These are phyloP conservation scores for Phaseolus lunatus DNA, from an alignment of 306 rosid genomes.

Conservation along the genomic window DNA sequence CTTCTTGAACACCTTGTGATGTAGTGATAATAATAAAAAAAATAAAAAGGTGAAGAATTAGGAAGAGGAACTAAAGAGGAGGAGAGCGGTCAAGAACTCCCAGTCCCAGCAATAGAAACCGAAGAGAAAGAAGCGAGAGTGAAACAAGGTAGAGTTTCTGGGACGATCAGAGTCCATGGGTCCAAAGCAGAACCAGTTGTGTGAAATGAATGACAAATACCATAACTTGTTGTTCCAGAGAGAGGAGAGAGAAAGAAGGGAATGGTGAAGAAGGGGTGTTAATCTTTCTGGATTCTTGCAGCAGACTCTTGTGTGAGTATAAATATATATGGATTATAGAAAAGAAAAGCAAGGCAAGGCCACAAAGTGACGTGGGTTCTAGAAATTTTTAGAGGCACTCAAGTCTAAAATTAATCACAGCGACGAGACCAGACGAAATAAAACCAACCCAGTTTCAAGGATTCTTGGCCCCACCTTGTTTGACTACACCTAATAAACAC, in stretches of 20 bases:
- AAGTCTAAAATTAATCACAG: constrained; percentile 31
- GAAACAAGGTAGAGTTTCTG: constrained; percentile 44
- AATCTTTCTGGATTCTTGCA: constrained; percentile 28
- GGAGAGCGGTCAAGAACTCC: constrained; percentile 94
- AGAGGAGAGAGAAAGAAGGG: neutral
- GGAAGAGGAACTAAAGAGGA: constrained; percentile 73
- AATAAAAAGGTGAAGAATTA: neutral
- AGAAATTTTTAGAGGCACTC: constrained; percentile 63
- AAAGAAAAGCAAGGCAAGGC: neutral
- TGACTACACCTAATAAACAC: neutral
- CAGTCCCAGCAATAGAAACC: constrained; percentile 98
- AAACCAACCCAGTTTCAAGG: constrained; percentile 30
- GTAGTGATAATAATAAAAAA: neutral
- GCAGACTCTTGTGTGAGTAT: constrained; percentile 44
- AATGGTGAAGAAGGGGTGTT: neutral
- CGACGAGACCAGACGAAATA: constrained; percentile 13
- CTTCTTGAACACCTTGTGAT: neutral
- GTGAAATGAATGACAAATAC: constrained; percentile 46
- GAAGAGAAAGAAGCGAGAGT: constrained; percentile 65
- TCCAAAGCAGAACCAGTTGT: constrained; percentile 17
- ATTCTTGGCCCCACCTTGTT: constrained; percentile 29
- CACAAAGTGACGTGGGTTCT: constrained; percentile 62
- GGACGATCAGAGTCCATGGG: constrained; percentile 69
- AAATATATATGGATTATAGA: neutral
- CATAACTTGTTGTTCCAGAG: constrained; percentile 54